Evolutionary conservation across 192 early-diverging fungal genomes (phyloP).

Genomic region (Chytriomyces hyalinus): DNA sequence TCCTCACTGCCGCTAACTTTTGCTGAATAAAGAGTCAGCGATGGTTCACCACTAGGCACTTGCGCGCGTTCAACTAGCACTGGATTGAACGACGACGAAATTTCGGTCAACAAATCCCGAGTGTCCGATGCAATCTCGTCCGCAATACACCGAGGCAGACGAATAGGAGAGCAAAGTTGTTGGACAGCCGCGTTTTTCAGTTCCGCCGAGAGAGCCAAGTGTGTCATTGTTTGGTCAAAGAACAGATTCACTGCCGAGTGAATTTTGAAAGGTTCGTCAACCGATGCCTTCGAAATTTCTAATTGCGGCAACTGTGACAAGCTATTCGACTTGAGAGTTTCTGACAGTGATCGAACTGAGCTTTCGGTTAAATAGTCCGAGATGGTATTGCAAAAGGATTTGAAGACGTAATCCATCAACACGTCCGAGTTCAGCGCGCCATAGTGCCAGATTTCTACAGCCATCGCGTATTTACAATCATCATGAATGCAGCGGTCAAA

Average conservation of each 20-base stretch:
- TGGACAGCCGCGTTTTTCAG: conserved; percentile 32
- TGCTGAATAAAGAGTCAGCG: not conserved
- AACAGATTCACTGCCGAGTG: conserved; percentile 18
- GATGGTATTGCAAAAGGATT: conserved; percentile 39
- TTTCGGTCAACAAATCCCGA: conserved; percentile 39
- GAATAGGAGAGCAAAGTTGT: conserved; percentile 42
- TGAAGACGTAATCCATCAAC: conserved; percentile 32
- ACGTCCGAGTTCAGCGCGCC: conserved; percentile 45
- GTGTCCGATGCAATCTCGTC: conserved; percentile 49
- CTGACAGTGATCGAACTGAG: conserved; percentile 18
- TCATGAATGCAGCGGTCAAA: conserved; percentile 26
- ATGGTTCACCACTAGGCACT: not conserved
- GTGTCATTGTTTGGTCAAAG: conserved; percentile 8
- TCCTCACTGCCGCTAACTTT: not conserved
- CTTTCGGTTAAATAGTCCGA: conserved; percentile 50
- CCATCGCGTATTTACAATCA: conserved; percentile 35
- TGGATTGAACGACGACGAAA: conserved; percentile 23
- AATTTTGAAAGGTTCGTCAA: not conserved
- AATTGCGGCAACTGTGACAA: not conserved
- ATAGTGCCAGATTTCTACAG: conserved; percentile 50
- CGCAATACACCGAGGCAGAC: conserved; percentile 37
- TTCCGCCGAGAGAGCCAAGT: conserved; percentile 23
- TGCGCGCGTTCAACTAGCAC: conserved; percentile 14
- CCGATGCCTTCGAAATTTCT: not conserved
- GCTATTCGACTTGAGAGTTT: not conserved